Base-by-base conservation (phyloP, 2,329 filamentous ascomycete species). In the Fusarium coicis region DNA sequence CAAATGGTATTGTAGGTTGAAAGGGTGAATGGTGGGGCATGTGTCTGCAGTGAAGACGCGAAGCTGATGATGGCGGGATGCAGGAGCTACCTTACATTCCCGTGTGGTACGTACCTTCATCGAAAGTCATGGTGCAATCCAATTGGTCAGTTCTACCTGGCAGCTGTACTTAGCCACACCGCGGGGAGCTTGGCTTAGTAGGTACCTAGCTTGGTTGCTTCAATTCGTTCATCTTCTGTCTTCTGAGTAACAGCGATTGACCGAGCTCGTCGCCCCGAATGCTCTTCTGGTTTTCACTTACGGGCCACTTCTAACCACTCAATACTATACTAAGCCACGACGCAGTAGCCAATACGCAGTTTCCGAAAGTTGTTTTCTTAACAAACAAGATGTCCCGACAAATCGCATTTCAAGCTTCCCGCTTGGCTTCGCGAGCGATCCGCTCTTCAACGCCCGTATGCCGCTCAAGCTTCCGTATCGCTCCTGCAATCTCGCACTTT, bases 341-440 rank as follows among this genome's bases (percentile, higher is more conserved):
- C 15, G 15, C 34, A 36, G 15, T 16, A 37, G 16, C 26, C 12
- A 30, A 32, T 39, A 34, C 42, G 18, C 42, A 15, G 18, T 40
- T 23, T 39, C 43, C 30, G 30, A 42, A 43, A 32, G 56, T 52
- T 30, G 39, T 30, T 61, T 52, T 42, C 57, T 43, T 53, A 63
- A n/a, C 23, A 30, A 60, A 34, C 43, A 73, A 61, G 53, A 82
- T 83, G 80, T 78, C 80, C 58, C 79, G 80, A 67, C 76, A 77
- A 65, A 77, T 67, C 70, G 62, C 84, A 73, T 65, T 76, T 56
- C 83, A 83, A 71, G 78, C 85, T 64, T 80, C 83, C 49, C 82
- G 83, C 62, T 72, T 81, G 65, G 79, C 82, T 69, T 71, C 76
- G 54, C 82, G 81, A 67, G 77, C 80, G 60, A 59, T 84, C 57